Conservation (phyloP, 2,329 filamentous ascomycete genomes). For the Blastomyces emzantsi region DNA sequence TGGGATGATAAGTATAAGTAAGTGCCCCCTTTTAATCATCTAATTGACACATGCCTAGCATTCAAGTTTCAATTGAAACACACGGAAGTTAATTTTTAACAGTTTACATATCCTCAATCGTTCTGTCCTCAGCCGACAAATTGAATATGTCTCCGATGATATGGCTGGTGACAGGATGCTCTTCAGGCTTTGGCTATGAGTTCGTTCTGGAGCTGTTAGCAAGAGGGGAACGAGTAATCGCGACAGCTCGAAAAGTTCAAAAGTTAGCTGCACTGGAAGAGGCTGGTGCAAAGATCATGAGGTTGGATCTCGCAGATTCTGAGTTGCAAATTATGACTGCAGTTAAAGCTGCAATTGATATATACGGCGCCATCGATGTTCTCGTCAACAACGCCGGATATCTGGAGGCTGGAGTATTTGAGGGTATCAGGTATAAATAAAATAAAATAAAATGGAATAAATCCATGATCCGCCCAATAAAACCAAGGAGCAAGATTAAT, state of each 20-base stretch:
- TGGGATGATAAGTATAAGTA: background rate
- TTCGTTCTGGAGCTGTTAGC: background rate
- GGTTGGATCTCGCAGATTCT: background rate
- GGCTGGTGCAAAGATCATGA: background rate
- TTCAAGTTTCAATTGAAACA: background rate
- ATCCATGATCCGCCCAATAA: too few species aligned
- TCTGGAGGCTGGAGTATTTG: background rate
- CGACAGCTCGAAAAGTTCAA: background rate
- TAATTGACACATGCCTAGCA: background rate
- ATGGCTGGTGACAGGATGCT: background rate
- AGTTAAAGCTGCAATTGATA: background rate
- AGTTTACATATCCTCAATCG: background rate
- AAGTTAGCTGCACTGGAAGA: background rate
- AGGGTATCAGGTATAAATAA: background rate
- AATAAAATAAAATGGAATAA: background rate
- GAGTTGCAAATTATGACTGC: background rate
- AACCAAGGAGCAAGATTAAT: background rate
- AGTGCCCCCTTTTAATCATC: background rate
- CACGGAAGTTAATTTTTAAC: background rate
- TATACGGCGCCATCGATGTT: background rate
- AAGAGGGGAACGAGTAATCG: background rate
- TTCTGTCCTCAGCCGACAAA: background rate
- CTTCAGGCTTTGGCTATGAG: background rate
- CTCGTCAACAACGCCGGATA: background rate
- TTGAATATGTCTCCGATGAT: background rate